These are phyloP conservation scores for Rhizopogon rudus DNA, from an alignment of 768 basidiomycete genomes.

Conservation along the genomic window DNA sequence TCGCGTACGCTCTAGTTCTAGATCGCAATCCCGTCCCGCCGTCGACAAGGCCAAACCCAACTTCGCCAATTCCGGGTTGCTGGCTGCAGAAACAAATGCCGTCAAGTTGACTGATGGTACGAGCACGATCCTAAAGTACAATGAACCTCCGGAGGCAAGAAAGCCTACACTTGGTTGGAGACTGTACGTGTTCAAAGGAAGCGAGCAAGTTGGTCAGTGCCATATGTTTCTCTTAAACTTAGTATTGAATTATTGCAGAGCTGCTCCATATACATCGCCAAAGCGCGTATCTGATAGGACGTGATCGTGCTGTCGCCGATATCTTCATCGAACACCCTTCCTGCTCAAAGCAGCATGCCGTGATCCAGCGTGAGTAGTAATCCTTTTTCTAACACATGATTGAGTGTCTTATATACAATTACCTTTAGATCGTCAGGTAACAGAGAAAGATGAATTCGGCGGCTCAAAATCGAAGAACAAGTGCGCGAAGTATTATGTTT, in stretches of 20 bases:
- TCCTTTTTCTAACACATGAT: background rate
- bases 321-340: constrained; percentile 94
- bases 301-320: constrained; percentile 82
- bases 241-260: constrained; percentile 41
- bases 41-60: constrained; percentile 80
- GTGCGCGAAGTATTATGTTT: constrained; percentile 40
- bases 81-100: constrained; percentile 96
- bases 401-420: constrained; percentile 5
- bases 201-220: constrained; percentile 81
- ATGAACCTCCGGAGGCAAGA: constrained; percentile 96
- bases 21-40: constrained; percentile 36
- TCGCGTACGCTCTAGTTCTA: constrained; percentile 29
- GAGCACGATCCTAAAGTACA: constrained; percentile 88
- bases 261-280: constrained; percentile 90
- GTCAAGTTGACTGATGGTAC: constrained; percentile 72
- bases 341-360: constrained; percentile 97
- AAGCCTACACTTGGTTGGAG: constrained; percentile 90
- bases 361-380: constrained; percentile 74
- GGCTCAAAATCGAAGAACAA: constrained; percentile 73
- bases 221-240: background rate
- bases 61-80: constrained; percentile 80
- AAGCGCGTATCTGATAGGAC: constrained; percentile 90
- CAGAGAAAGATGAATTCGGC: constrained; percentile 86
- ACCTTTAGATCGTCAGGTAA: constrained; percentile 68
- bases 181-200: constrained; percentile 95